Percentiles rank a stretch among this genome's conserved stretches.
phyloP scores from a whole-genome alignment of 495 filamentous ascomycete genomes.

The Aspergillus indologenus region DNA sequence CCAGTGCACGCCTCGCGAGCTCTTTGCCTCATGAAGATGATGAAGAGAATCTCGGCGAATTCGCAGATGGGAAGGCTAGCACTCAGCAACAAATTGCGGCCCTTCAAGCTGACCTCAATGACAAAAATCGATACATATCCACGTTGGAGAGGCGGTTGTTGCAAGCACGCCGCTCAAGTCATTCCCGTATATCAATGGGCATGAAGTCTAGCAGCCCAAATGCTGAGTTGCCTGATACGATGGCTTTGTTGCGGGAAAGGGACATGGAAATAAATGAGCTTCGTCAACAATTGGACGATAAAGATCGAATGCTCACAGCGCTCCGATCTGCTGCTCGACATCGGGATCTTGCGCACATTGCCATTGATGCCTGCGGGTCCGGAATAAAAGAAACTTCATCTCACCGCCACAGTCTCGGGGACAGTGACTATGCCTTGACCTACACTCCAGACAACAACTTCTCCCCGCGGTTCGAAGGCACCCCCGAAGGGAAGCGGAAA shows the following conservation, averaged over 20 bases:
- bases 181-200: conserved; percentile 75
- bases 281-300: conserved; percentile 86
- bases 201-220: conserved; percentile 56
- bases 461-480: conserved; percentile 24
- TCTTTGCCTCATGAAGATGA: conserved; percentile 55
- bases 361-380: conserved; percentile 37
- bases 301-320: conserved; percentile 88
- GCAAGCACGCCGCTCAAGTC: conserved; percentile 87
- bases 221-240: conserved; percentile 65
- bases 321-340: conserved; percentile 84
- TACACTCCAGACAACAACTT: conserved; percentile 14
- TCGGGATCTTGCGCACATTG: conserved; percentile 75
- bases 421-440: conserved; percentile 2
- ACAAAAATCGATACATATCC: conserved; percentile 94
- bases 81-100: conserved; percentile 78
- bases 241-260: conserved; percentile 74
- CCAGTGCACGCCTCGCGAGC: conserved; percentile 34
- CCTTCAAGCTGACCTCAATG: conserved; percentile 85
- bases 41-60: conserved; percentile 73
- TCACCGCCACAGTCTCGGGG: conserved; percentile 11
- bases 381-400: conserved; percentile 32
- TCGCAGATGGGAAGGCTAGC: conserved; percentile 81
- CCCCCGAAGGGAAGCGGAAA: conserved; percentile 54
- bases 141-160: conserved; percentile 89
- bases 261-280: conserved; percentile 92